phyloP scores from a whole-genome alignment of 2,329 filamentous ascomycete species.

The Didymella pinodella region DNA sequence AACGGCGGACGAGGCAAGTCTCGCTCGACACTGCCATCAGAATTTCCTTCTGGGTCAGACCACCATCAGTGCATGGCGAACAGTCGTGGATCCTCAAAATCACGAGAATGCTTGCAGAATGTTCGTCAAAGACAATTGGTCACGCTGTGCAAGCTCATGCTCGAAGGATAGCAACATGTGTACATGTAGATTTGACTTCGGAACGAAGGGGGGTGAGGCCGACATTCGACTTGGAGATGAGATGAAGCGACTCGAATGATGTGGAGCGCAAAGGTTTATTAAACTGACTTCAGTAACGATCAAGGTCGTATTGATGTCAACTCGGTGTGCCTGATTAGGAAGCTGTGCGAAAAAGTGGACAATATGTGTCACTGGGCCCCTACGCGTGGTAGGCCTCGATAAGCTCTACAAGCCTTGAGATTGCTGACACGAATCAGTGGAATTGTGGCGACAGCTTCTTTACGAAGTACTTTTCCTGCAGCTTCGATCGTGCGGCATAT shows the following conservation, averaged over 20 bases:
- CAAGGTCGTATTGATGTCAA: constrained; percentile 1
- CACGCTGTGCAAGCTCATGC: not conserved
- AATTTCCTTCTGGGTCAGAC: too few relatives aligned
- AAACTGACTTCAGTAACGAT: not conserved
- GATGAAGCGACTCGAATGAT: not conserved
- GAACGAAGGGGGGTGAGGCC: constrained; percentile 2
- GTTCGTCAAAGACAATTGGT: not conserved
- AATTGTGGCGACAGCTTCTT: constrained; percentile 39
- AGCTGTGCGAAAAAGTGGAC: not conserved
- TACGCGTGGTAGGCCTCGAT: constrained; percentile 17
- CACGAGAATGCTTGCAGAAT: not conserved
- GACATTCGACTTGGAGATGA: not conserved
- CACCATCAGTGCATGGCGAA: not conserved
- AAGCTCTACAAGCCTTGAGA: not conserved
- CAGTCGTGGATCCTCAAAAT: not conserved
- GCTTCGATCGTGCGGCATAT: constrained; percentile 34
- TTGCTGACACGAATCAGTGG: constrained; percentile 30
- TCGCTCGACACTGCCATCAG: not conserved
- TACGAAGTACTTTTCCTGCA: constrained; percentile 39
- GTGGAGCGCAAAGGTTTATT: not conserved
- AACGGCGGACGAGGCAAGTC: not conserved
- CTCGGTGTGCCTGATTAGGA: not conserved
- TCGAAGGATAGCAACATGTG: constrained; percentile 2
- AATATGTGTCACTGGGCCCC: constrained; percentile 40
- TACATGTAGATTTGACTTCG: not conserved